phyloP scores from a whole-genome alignment of 345 rosid species.

The Raphanus raphanistrum region DNA sequence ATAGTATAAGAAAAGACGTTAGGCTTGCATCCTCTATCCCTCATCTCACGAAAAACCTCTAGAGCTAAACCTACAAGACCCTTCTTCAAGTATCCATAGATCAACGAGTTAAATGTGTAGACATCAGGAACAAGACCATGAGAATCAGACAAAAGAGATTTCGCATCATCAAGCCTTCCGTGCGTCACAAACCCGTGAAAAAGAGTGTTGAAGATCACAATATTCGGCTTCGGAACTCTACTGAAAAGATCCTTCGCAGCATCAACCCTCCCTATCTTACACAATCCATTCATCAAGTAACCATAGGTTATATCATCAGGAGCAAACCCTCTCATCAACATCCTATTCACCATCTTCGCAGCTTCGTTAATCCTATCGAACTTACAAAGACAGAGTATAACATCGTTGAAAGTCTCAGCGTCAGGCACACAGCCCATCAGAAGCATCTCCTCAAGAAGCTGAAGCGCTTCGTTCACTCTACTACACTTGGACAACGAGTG shows the following conservation, averaged over 20 bases:
- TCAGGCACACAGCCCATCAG: constrained; percentile 81
- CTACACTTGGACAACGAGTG: constrained; percentile 64
- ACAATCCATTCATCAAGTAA: constrained; percentile 62
- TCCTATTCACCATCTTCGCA: constrained; percentile 69
- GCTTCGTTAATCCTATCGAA: constrained; percentile 63
- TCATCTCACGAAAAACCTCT: constrained; percentile 57
- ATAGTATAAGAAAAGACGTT: constrained; percentile 61
- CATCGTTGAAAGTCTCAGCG: constrained; percentile 79
- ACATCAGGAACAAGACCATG: constrained; percentile 51
- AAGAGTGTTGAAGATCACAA: constrained; percentile 64
- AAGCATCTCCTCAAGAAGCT: constrained; percentile 81
- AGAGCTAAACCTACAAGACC: constrained; percentile 62
- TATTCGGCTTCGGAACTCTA: constrained; percentile 48
- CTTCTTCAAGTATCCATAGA: constrained; percentile 70
- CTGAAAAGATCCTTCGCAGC: constrained; percentile 67
- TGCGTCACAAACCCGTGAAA: constrained; percentile 68
- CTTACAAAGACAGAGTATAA: constrained; percentile 67
- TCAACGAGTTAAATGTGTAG: constrained; percentile 64
- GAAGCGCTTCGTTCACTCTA: constrained; percentile 67
- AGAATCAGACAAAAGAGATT: constrained; percentile 44
- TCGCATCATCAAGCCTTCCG: constrained; percentile 64
- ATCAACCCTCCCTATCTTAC: constrained; percentile 59
- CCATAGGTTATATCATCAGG: constrained; percentile 73
- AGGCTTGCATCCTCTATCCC: constrained; percentile 56
- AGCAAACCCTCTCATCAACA: constrained; percentile 67